Base-by-base conservation (phyloP, 352 stramenopile species). In the Phytophthora citricola region DNA sequence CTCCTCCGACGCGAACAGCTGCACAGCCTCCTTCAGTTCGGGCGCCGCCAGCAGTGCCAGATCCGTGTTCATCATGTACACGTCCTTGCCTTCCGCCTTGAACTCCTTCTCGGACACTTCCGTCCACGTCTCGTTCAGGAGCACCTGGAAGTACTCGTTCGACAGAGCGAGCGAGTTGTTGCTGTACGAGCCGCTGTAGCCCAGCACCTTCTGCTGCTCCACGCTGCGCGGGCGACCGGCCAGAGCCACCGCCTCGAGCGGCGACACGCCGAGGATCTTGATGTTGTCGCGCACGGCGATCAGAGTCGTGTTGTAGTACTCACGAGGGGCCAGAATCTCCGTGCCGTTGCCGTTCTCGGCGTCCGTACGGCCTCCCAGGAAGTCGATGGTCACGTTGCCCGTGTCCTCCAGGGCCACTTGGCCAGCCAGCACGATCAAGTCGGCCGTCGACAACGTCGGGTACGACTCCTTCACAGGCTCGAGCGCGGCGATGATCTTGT, bases 161-260 rank as follows among this genome's bases (percentile, higher is more conserved):
- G 79, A 94, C 73, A 99, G 92, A 8, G 83, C 83, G 7, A 85
- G 75, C 45, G 79, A 81, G 27, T 88, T 69, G 45, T 74, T 71
- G 11, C 83, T 93, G 90, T 92, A 98, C 17, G 89, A 85, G 14
- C 89, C 91, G 45, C 78, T 84, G 69, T 93, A 88, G 62, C 92
- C 95, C 58, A 75, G 85, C 10, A 69, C 70, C 66, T 96, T 89
- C 2, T 87, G 89, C 76, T 99, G 93, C 69, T 88, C 98, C 9
- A 81, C 75, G 97, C 84, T 55, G 91, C 88, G 80, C 93, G 93
- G 34, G 79, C 96, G 63, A 31, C 96, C 95, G 34, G 92, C 73
- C 0, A 99, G 75, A 26, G 94, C 93, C 24, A 98, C 96, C 55
- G 97, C 98, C 65, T 98, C 95, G 34, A 83, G 63, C 62, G 97